Base-by-base conservation (phyloP, 805 yeast species). In the Saccharomycopsis lassenensis region DNA sequence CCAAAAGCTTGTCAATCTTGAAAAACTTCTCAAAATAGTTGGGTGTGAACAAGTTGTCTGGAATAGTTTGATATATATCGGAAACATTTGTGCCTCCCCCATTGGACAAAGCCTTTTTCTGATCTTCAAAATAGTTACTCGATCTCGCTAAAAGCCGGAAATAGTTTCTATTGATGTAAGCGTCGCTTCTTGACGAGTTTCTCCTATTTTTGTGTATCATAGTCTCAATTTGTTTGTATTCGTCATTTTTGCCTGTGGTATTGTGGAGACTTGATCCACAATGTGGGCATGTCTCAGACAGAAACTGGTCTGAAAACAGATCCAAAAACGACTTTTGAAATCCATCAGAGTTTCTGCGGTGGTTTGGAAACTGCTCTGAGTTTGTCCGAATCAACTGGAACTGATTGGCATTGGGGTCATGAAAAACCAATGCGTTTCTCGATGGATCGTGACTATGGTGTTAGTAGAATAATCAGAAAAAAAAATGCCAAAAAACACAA, bases 1-100 rank as follows among this genome's bases (percentile, higher is more conserved):
- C 95, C 10, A 86, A 56, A 2, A 69, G 57, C 1, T 71, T 65
- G 10, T 75, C 57, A 22, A 71, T 68, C 27, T 62, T 65, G 58
- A 86, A 86, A 52, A 86, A 80, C 39, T 75, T 73, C 15, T 67
- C 62, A 48, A 78, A 86, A 52, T 86, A 86, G 3, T 94, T 94
- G 43, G 80, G 93, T 33, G 81, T 77, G 50, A 84, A 82, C 3
- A 86, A 63, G 5, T 67, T 65, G 7, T 59, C 55, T 1, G 80
- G 77, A 3, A 71, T 11, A 14, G 19, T 29, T 26, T 31, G 26
- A 27, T 39, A 43, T 15, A 8, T 10, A 4, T 24, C 11, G 5
- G 38, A 19, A n/a, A 18, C 5, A 30, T 7, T 18, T 18, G 33
- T 14, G 7, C 10, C 8, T 7, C 7, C 33, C 8, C 10, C 31